These are phyloP conservation scores for Lachancea thermotolerans DNA, from an alignment of 805 yeast genomes.

Conservation along the genomic window DNA sequence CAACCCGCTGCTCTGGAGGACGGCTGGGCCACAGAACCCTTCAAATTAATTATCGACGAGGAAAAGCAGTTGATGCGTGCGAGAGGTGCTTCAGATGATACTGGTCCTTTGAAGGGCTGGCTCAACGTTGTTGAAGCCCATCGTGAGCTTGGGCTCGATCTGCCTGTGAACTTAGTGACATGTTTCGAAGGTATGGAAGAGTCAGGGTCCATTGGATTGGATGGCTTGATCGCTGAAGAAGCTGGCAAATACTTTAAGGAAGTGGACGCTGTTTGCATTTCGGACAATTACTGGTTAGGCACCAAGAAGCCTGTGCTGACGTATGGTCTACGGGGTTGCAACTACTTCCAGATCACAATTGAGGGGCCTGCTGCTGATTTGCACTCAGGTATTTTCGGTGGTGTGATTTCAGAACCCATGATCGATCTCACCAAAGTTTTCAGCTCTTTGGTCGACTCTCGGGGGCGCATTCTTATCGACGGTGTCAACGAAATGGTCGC, in stretches of 20 bases:
- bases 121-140: slow-evolving; percentile 89
- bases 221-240: slow-evolving; percentile 71
- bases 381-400: slow-evolving; percentile 97
- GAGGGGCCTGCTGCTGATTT: slow-evolving; percentile 95
- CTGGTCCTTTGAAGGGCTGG: slow-evolving; percentile 98
- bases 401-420: slow-evolving; percentile 95
- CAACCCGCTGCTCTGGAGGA: slow-evolving; percentile 92
- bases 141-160: slow-evolving; percentile 69
- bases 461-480: slow-evolving; percentile 80
- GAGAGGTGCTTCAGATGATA: slow-evolving; percentile 95
- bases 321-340: slow-evolving; percentile 94
- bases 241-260: slow-evolving; percentile 74
- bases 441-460: slow-evolving; percentile 66
- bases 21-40: slow-evolving; percentile 96
- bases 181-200: slow-evolving; percentile 99
- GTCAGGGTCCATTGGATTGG: slow-evolving; percentile 90
- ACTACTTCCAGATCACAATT: slow-evolving; percentile 77
- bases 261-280: slow-evolving; percentile 91
- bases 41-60: slow-evolving; percentile 55
- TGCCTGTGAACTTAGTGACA: slow-evolving; percentile 87
- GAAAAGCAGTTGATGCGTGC: slow-evolving; percentile 71
- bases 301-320: slow-evolving; percentile 95
- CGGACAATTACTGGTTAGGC: slow-evolving; percentile 98
- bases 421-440: slow-evolving; percentile 79
- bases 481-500: slow-evolving; percentile 95